These are phyloP conservation scores for Typha latifolia DNA, from an alignment of 176 grass and related monocot species.

Conservation along the genomic window DNA sequence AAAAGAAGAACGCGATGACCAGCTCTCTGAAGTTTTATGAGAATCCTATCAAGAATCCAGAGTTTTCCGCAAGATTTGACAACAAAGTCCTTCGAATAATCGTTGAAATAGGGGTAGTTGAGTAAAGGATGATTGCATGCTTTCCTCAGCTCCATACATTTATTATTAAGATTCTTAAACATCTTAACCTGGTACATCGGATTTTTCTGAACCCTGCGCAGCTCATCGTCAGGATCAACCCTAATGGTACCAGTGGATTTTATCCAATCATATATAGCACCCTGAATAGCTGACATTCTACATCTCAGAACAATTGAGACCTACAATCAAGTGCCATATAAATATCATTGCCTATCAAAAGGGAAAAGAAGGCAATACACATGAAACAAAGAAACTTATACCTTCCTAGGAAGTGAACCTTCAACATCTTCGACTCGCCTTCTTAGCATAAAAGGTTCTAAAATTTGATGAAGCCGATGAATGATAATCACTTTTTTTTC, in stretches of 20 bases:
- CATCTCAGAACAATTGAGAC: conserved; percentile 88
- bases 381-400: conserved; percentile 12
- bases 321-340: conserved; percentile 35
- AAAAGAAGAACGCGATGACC: conserved; percentile 96
- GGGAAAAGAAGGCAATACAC: background rate
- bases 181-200: conserved; percentile 78
- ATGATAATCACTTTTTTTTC: conserved; percentile 99
- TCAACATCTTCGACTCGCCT: conserved; percentile 97
- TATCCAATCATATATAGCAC: conserved; percentile 96
- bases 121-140: conserved; percentile 94
- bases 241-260: conserved; percentile 99
- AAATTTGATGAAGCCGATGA: conserved; percentile 93
- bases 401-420: conserved; percentile 96
- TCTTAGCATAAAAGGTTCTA: conserved; percentile 98
- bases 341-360: conserved; percentile 10
- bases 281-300: conserved; percentile 95
- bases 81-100: conserved; percentile 71
- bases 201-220: conserved; percentile 54
- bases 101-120: conserved; percentile 69
- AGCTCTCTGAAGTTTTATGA: conserved; percentile 83
- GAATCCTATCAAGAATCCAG: conserved; percentile 98
- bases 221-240: conserved; percentile 97
- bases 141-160: conserved; percentile 99
- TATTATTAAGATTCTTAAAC: conserved; percentile 94
- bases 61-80: conserved; percentile 96